These are phyloP conservation scores for button mushroom (Agaricus bisporus) DNA, from an alignment of 768 basidiomycete species.

Conservation along the genomic window DNA sequence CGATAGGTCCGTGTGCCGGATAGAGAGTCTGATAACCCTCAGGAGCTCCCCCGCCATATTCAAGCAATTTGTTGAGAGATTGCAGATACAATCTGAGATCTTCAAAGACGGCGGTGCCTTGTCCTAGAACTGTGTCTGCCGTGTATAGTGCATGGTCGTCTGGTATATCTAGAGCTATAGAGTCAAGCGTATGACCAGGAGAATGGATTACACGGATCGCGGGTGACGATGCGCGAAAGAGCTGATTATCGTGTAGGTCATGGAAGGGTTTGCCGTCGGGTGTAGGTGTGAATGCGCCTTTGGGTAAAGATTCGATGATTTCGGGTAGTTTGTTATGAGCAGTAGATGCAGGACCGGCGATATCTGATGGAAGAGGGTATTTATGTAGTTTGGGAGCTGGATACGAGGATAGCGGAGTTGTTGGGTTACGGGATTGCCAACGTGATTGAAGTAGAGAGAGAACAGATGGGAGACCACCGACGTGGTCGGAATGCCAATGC, in stretches of 20 bases:
- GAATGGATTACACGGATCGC: slow-evolving; percentile 69
- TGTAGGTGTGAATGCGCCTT: slow-evolving; percentile 39
- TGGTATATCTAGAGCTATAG: slow-evolving; percentile 65
- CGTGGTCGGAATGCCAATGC: slow-evolving; percentile 88
- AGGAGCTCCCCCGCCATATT: slow-evolving; percentile 25
- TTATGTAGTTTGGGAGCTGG: slow-evolving; percentile 73
- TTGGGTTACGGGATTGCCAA: slow-evolving; percentile 49
- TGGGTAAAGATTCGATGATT: slow-evolving; percentile 33
- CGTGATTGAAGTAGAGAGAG: slow-evolving; percentile 56
- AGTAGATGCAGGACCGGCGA: slow-evolving; percentile 14
- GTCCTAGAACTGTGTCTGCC: slow-evolving; percentile 86
- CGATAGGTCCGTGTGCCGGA: slow-evolving; percentile 84
- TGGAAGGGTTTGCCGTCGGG: slow-evolving; percentile 44
- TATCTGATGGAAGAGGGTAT: slow-evolving; percentile 36
- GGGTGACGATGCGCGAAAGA: slow-evolving; percentile 29
- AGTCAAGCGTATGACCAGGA: slow-evolving; percentile 90
- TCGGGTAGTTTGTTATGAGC: slow-evolving; percentile 32
- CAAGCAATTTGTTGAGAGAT: slow-evolving; percentile 54
- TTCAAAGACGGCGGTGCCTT: slow-evolving; percentile 86
- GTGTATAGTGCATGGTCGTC: slow-evolving; percentile 79
- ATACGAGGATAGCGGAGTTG: slow-evolving; percentile 31
- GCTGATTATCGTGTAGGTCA: slow-evolving; percentile 51
- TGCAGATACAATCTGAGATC: slow-evolving; percentile 68
- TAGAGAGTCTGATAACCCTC: slow-evolving; percentile 51
- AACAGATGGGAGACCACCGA: slow-evolving; percentile 68